Evolutionary conservation across 208 protist species (phyloP).

Genomic region (Leishmania major): DNA sequence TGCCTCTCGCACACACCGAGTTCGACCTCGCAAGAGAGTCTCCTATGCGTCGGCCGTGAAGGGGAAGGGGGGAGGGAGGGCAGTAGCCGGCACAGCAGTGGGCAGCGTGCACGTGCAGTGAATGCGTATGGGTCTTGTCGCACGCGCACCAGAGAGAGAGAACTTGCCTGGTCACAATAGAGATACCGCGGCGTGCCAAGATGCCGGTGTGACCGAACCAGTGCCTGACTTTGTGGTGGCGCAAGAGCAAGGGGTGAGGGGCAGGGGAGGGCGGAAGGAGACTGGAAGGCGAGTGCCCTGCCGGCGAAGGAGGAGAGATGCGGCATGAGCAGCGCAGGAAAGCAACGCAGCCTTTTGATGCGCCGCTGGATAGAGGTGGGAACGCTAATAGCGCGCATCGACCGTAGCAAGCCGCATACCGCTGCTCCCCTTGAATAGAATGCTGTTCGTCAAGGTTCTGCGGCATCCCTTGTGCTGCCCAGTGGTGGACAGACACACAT

Average conservation of each 20-base stretch:
- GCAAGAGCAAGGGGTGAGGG: not conserved
- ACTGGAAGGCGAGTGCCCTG: not conserved
- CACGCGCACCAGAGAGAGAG: not conserved
- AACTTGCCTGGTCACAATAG: not conserved
- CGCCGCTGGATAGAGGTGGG: not conserved
- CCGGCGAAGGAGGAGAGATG: no score
- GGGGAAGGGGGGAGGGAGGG: not conserved
- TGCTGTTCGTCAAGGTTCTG: no score
- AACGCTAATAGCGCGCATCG: not conserved
- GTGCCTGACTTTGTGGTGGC: not conserved
- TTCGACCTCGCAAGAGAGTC: not conserved
- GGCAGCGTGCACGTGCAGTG: not conserved
- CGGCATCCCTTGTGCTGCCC: not conserved
- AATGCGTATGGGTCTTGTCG: not conserved
- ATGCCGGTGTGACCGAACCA: not conserved
- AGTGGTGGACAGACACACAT: not conserved
- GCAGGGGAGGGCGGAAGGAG: not conserved
- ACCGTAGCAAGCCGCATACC: no score
- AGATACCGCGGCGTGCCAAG: not conserved
- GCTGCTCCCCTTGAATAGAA: not conserved
- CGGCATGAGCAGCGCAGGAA: not conserved
- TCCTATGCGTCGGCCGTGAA: not conserved
- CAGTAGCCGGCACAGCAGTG: not conserved
- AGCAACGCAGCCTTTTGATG: not conserved
- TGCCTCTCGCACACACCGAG: not conserved